A percentile compares a stretch with the other conserved stretches of the same genome.
Conservation (phyloP, 495 filamentous ascomycete genomes). For the Recurvomyces mirabilis region DNA sequence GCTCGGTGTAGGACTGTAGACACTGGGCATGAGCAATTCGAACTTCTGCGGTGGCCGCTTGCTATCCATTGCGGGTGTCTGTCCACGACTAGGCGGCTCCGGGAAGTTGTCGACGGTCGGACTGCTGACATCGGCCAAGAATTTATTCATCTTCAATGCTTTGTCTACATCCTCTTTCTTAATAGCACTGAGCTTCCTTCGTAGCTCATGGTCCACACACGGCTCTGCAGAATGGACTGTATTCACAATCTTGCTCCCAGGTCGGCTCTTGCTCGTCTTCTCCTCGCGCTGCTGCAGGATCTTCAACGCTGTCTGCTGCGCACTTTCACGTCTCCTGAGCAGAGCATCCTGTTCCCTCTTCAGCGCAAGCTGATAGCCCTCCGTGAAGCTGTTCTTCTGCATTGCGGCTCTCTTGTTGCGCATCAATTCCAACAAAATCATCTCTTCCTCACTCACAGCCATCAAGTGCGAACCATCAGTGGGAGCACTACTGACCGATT, state of each 20-base stretch:
- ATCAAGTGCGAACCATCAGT: slow-evolving; percentile 47
- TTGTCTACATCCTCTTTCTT: slow-evolving; percentile 18
- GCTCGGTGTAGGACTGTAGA: background rate
- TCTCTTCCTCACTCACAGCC: slow-evolving; percentile 77
- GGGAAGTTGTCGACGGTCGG: slow-evolving; percentile 9
- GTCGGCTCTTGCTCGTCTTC: slow-evolving; percentile 3
- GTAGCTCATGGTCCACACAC: background rate
- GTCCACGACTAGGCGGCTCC: slow-evolving; percentile 4
- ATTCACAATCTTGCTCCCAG: background rate
- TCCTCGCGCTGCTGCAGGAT: slow-evolving; percentile 3
- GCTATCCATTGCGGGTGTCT: background rate
- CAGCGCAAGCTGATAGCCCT: slow-evolving; percentile 34
- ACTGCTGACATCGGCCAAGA: slow-evolving; percentile 2
- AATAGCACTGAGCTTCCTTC: slow-evolving; percentile 11
- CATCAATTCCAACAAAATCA: slow-evolving; percentile 71
- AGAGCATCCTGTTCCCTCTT: slow-evolving; percentile 17
- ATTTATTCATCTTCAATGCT: slow-evolving; percentile 11
- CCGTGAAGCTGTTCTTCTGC: slow-evolving; percentile 57
- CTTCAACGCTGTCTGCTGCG: slow-evolving; percentile 12
- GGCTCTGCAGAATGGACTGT: slow-evolving; percentile 1
- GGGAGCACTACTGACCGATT: slow-evolving; percentile 13
- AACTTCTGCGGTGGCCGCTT: slow-evolving; percentile 3
- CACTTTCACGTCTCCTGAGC: slow-evolving; percentile 1
- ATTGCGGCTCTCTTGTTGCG: slow-evolving; percentile 65
- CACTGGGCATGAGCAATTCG: slow-evolving; percentile 9